Evolutionary conservation across 1,284 basidiomycete species (phyloP), one percentile per base, ranked within the genome.

Genomic region (Puccinia triticina): DNA sequence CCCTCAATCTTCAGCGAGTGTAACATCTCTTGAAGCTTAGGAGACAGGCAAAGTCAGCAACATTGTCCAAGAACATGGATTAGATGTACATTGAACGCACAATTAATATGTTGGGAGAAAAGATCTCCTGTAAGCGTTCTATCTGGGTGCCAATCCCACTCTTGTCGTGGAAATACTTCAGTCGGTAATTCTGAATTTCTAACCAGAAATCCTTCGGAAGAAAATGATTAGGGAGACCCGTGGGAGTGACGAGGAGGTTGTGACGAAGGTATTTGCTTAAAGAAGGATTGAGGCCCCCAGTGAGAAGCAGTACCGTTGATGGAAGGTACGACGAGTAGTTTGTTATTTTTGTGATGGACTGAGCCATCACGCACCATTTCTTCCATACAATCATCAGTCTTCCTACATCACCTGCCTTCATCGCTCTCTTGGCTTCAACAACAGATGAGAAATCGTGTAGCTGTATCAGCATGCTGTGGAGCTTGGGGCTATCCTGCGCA

Each of bases 351-450:
- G 67, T 69, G 64, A 78, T 66, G 10, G 61, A 43, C 50, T 78
- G 76, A 3, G 64, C 64, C 64, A 78, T 50, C 26, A 78, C 34
- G 40, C 43, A 46, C 76, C 76, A 77, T n/a, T 66, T 66, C 34
- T 77, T 77, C 76, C 76, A 77, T 5, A 77, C 64, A 26, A 50
- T 46, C 21, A 77, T 77, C 11, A 77, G 76, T 16, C 43, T 37
- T 11, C 76, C 76, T 8, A 77, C 61, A 53, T 77, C 76, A 32
- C 76, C 76, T 23, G 76, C 59, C 21, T 48, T 46, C 59, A 67
- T 78, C 8, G n/a, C 12, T 23, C 64, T 46, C 34, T 78, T 67
- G 32, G 76, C 76, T 26, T 78, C 76, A 69, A 67, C 48, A n/a
- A 78, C 64, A 5, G 64, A 50, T 0, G 46, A 66, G 64, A 78